phyloP scores from a whole-genome alignment of 2,329 filamentous ascomycete species.

The Fusarium sp. region DNA sequence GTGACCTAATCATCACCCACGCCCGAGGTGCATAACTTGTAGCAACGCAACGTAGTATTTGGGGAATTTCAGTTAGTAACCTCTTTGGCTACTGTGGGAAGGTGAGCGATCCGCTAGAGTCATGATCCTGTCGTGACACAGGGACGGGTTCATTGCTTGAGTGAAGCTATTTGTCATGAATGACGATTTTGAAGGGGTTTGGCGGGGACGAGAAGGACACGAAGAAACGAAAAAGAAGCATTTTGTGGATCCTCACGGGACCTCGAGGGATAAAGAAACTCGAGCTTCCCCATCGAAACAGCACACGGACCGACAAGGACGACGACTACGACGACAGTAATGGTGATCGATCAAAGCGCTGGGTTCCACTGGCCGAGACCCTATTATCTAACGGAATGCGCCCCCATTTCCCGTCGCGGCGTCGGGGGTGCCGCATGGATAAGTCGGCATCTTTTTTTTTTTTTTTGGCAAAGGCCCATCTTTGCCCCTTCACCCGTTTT shows the following conservation, averaged over 20 bases:
- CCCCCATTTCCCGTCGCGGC: conserved; percentile 39
- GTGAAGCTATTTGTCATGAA: conserved; percentile 39
- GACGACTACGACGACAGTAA: neutral
- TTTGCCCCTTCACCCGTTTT: conserved; percentile 2
- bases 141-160: neutral
- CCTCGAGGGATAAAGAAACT: neutral
- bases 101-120: neutral
- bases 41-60: neutral
- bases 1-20: conserved; percentile 16
- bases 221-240: conserved; percentile 33
- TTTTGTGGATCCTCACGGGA: conserved; percentile 13
- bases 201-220: neutral
- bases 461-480: conserved; percentile 12
- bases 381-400: conserved; percentile 48
- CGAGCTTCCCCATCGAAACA: neutral
- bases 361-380: conserved; percentile 34
- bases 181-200: conserved; percentile 19
- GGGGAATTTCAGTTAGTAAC: neutral
- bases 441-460: conserved; percentile 39
- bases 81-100: neutral
- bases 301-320: neutral
- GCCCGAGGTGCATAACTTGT: neutral
- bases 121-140: conserved; percentile 1
- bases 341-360: conserved; percentile 28
- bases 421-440: conserved; percentile 39